Conservation (phyloP, 2,329 filamentous ascomycete genomes). For the Pseudogymnoascus sp. region DNA sequence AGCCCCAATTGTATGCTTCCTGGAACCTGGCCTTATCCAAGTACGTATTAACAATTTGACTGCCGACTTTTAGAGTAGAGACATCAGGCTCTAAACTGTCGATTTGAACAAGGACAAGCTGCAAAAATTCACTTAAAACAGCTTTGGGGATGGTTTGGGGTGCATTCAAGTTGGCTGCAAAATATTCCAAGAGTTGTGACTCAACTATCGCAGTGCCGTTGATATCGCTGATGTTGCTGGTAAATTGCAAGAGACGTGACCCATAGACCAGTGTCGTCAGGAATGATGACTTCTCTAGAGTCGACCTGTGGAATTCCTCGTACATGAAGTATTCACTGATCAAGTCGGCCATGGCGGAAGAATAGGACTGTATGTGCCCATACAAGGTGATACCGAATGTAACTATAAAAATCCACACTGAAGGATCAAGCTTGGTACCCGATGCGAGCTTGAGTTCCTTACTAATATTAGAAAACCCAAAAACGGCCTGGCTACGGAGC, state of each 20-base stretch:
- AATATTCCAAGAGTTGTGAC: slow-evolving; percentile 30
- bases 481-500: slow-evolving; percentile 41
- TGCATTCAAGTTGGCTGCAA: slow-evolving; percentile 22
- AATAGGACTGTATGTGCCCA: slow-evolving; percentile 28
- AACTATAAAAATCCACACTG: slow-evolving; percentile 37
- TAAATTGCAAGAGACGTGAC: background rate
- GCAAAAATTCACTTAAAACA: slow-evolving; percentile 19
- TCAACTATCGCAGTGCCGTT: slow-evolving; percentile 22
- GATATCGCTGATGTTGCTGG: background rate
- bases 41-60: background rate
- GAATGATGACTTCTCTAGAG: background rate
- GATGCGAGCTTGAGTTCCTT: slow-evolving; percentile 21
- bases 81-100: background rate
- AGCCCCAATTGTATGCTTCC: slow-evolving; percentile 35
- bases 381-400: slow-evolving; percentile 35
- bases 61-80: background rate
- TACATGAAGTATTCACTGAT: slow-evolving; percentile 27
- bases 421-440: slow-evolving; percentile 25
- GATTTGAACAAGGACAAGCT: slow-evolving; percentile 12
- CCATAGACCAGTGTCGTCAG: background rate
- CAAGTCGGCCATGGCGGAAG: slow-evolving; percentile 35
- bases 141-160: slow-evolving; percentile 26
- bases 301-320: background rate
- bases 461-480: slow-evolving; percentile 29
- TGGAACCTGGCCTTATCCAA: slow-evolving; percentile 32